Evolutionary conservation across 2,329 filamentous ascomycete species (phyloP).

Genomic region (Pyricularia grisea): DNA sequence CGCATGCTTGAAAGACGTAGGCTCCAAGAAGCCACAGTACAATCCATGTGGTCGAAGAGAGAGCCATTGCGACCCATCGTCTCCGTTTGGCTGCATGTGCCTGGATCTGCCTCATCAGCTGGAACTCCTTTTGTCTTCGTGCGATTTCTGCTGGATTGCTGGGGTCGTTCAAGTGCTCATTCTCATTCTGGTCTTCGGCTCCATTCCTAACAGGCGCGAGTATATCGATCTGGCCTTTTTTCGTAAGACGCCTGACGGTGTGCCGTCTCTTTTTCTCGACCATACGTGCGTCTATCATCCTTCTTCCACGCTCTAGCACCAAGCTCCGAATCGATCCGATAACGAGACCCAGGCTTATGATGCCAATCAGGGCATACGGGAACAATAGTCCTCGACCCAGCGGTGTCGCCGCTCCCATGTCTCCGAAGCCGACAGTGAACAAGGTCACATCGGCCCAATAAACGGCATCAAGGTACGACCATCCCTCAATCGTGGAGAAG

Average conservation of each 20-base stretch:
- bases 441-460: constrained; percentile 71
- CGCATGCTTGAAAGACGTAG: constrained; percentile 54
- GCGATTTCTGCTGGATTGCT: constrained; percentile 33
- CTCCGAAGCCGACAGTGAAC: constrained; percentile 57
- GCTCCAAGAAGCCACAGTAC: constrained; percentile 76
- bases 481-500: constrained; percentile 63
- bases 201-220: constrained; percentile 35
- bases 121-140: constrained; percentile 61
- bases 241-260: constrained; percentile 34
- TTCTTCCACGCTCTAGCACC: constrained; percentile 47
- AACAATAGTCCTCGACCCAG: constrained; percentile 65
- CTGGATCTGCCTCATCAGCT: constrained; percentile 77
- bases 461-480: constrained; percentile 67
- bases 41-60: constrained; percentile 60
- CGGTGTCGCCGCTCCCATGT: constrained; percentile 35
- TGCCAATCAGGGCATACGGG: constrained; percentile 74
- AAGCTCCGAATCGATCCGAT: constrained; percentile 37
- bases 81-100: constrained; percentile 52
- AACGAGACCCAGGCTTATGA: constrained; percentile 53
- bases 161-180: constrained; percentile 5
- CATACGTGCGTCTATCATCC: constrained; percentile 45
- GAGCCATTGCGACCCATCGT: constrained; percentile 62
- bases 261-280: constrained; percentile 48
- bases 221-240: constrained; percentile 34
- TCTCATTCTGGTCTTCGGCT: constrained; percentile 9